Evolutionary conservation across 345 rosid genomes (phyloP).

Genomic region (Hevea brasiliensis): DNA sequence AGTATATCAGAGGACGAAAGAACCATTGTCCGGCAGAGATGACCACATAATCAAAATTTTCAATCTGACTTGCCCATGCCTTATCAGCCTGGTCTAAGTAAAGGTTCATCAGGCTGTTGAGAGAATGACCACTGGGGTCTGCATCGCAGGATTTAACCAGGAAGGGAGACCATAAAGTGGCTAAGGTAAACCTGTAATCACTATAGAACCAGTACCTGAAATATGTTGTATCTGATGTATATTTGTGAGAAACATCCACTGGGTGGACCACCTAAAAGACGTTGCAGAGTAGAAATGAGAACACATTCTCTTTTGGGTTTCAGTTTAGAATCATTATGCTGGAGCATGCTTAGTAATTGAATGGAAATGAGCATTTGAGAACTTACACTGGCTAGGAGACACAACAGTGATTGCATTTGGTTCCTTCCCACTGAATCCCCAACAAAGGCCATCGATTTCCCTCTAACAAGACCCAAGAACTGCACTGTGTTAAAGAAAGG

Average conservation of each 20-base stretch:
- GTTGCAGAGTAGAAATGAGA: neutral
- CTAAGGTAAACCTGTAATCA: constrained; percentile 42
- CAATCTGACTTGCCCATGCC: constrained; percentile 44
- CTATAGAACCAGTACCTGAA: constrained; percentile 28
- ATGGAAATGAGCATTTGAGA: neutral
- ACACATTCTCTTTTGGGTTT: neutral
- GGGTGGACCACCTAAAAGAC: constrained; percentile 27
- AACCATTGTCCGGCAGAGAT: constrained; percentile 64
- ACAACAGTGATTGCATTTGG: constrained; percentile 47
- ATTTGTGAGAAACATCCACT: constrained; percentile 20
- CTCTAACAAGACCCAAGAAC: constrained; percentile 43
- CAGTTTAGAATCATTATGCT: neutral
- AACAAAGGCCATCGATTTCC: constrained; percentile 47
- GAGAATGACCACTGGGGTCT: constrained; percentile 40
- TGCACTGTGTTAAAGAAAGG: constrained; percentile 36
- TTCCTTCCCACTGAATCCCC: constrained; percentile 47
- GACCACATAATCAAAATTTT: constrained; percentile 45
- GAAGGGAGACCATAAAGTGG: constrained; percentile 52
- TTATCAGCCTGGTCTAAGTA: constrained; percentile 51
- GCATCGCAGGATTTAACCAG: constrained; percentile 49
- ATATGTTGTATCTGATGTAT: constrained; percentile 21
- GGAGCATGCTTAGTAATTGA: neutral
- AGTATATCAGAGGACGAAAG: constrained; percentile 45
- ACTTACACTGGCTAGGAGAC: constrained; percentile 44
- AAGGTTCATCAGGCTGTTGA: constrained; percentile 41